These are phyloP conservation scores for Lepiota venenata DNA, from an alignment of 768 basidiomycete genomes.

Conservation along the genomic window DNA sequence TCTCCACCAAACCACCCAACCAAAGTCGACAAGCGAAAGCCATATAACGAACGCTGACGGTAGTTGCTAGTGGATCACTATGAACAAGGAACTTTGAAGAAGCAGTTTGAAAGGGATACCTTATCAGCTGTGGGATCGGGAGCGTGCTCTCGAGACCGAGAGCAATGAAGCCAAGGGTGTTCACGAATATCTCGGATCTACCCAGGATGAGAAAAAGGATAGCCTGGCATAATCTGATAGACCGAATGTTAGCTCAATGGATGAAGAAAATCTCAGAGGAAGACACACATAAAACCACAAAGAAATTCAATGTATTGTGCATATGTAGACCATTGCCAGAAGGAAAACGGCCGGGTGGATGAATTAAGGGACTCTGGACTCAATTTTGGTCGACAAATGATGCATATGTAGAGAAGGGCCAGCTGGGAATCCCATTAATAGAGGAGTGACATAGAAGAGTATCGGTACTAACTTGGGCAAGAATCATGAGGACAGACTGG, in stretches of 20 bases:
- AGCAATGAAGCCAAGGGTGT: conserved; percentile 69
- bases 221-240: conserved; percentile 58
- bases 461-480: conserved; percentile 59
- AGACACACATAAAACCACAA: conserved; percentile 66
- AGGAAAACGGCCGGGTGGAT: conserved; percentile 65
- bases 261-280: not conserved
- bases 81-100: conserved; percentile 1
- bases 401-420: conserved; percentile 78
- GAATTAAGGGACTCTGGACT: conserved; percentile 57
- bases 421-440: conserved; percentile 41
- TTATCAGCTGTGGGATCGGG: conserved; percentile 83
- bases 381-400: conserved; percentile 58
- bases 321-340: conserved; percentile 86
- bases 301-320: conserved; percentile 81
- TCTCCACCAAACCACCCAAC: conserved; percentile 85
- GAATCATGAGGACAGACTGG: conserved; percentile 83
- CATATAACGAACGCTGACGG: conserved; percentile 75
- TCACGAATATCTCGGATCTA: conserved; percentile 55
- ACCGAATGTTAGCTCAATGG: no score
- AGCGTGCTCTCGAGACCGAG: conserved; percentile 82
- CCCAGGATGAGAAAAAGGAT: conserved; percentile 77
- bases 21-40: conserved; percentile 80
- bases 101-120: conserved; percentile 33
- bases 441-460: not conserved
- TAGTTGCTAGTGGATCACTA: conserved; percentile 54